These are phyloP conservation scores for Fusarium sp. DNA, from an alignment of 2,329 filamentous ascomycete species.

Conservation along the genomic window DNA sequence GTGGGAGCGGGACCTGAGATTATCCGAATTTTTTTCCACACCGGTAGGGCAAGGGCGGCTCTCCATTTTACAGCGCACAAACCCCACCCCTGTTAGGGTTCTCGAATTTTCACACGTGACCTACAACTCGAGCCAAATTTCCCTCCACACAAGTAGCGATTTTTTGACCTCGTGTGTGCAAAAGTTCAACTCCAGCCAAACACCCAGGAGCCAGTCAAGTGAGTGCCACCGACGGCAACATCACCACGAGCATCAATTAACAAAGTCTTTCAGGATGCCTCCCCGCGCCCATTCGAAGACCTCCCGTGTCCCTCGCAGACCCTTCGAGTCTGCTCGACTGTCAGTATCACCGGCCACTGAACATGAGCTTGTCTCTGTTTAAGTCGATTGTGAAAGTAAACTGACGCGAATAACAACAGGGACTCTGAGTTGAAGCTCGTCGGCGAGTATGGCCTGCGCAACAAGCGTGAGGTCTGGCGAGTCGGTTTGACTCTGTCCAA, in stretches of 20 bases:
- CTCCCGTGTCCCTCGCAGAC: constrained; percentile 97
- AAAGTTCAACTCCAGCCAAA: constrained; percentile 52
- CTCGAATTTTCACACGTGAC: constrained; percentile 45
- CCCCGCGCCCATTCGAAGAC: constrained; percentile 92
- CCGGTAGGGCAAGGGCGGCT: constrained; percentile 50
- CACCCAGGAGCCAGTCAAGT: constrained; percentile 56
- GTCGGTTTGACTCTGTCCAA: constrained; percentile 99
- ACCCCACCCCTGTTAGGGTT: constrained; percentile 49
- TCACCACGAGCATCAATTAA: constrained; percentile 42
- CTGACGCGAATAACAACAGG: constrained; percentile 77
- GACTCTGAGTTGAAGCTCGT: constrained; percentile 99
- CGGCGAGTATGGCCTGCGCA: constrained; percentile 99
- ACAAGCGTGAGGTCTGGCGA: constrained; percentile 99
- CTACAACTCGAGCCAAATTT: background rate
- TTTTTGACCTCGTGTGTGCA: constrained; percentile 48
- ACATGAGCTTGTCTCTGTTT: constrained; percentile 96
- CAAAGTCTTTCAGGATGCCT: constrained; percentile 52
- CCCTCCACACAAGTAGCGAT: constrained; percentile 27
- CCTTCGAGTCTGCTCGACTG: constrained; percentile 99
- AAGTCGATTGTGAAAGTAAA: constrained; percentile 86
- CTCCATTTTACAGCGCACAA: constrained; percentile 17
- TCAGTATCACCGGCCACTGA: constrained; percentile 98
- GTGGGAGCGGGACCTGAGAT: constrained; percentile 53
- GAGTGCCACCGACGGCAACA: constrained; percentile 41
- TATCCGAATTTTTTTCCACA: constrained; percentile 50